Evolutionary conservation across 257 asterid species (phyloP).

Genomic region (Nicotiana noctiflora): DNA sequence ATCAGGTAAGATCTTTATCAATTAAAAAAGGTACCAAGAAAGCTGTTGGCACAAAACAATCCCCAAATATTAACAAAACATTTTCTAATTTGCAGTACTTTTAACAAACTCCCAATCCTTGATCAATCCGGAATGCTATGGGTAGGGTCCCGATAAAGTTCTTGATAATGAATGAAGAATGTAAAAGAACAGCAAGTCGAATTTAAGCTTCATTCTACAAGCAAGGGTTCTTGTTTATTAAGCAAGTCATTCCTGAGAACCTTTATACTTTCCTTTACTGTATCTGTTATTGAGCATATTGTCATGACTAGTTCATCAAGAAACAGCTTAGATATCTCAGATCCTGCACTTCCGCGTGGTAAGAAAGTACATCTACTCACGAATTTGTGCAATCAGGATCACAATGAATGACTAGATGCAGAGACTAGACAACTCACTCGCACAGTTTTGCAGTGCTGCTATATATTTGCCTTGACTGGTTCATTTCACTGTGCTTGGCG

Average conservation of each 20-base stretch:
- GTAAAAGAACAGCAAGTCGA: background rate
- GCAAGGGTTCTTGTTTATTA: background rate
- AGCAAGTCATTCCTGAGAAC: background rate
- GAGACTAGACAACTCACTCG: constrained; percentile 58
- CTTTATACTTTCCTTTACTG: background rate
- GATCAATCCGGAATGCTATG: background rate
- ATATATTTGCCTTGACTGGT: constrained; percentile 72
- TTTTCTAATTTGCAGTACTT: background rate
- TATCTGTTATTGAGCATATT: background rate
- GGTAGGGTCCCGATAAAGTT: constrained; percentile 1
- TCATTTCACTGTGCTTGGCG: constrained; percentile 60
- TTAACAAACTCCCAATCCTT: background rate
- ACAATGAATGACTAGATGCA: background rate
- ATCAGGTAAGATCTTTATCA: no score
- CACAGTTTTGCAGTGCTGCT: constrained; percentile 96
- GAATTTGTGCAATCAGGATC: background rate
- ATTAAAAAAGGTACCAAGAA: no score
- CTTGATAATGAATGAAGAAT: background rate
- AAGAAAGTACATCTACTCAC: background rate
- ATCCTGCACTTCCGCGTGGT: background rate
- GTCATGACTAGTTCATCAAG: background rate
- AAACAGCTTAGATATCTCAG: constrained; percentile 3
- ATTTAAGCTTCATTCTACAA: background rate
- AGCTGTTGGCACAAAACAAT: background rate
- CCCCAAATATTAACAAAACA: background rate